These are phyloP conservation scores for Mycena pura DNA, from an alignment of 768 basidiomycete genomes.

Conservation along the genomic window DNA sequence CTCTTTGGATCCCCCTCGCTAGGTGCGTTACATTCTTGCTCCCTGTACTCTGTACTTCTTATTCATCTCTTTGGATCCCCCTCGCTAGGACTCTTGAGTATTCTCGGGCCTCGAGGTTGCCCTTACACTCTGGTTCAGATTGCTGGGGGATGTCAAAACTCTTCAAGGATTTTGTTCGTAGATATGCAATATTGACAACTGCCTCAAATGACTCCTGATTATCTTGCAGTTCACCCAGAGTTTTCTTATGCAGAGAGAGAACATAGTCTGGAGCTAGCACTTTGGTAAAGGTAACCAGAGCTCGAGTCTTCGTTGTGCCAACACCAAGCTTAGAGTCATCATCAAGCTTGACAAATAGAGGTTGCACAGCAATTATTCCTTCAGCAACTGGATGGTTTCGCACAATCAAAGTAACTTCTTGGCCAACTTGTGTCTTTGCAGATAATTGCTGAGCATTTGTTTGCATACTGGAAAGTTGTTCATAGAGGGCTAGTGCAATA, in stretches of 20 bases:
- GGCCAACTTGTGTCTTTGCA: conserved; percentile 21
- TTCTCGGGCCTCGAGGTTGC: too few species aligned
- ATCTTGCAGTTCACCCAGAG: conserved; percentile 12
- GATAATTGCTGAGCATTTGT: conserved; percentile 17
- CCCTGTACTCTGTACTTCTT: too few species aligned
- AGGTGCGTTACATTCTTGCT: too few species aligned
- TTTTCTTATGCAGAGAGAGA: conserved; percentile 13
- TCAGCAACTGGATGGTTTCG: conserved; percentile 18
- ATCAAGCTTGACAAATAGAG: not conserved
- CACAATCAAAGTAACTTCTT: conserved; percentile 19
- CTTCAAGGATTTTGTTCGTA: too few species aligned
- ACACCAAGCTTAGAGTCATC: conserved; percentile 5
- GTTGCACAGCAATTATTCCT: conserved; percentile 16
- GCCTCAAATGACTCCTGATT: conserved; percentile 5
- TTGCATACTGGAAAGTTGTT: conserved; percentile 10
- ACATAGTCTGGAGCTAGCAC: conserved; percentile 25
- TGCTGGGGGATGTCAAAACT: too few species aligned
- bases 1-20: too few species aligned
- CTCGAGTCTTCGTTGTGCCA: conserved; percentile 23
- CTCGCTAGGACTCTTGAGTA: too few species aligned
- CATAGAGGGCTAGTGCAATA: conserved; percentile 4
- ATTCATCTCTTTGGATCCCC: too few species aligned
- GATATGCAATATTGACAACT: conserved; percentile 24
- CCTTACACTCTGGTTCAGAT: too few species aligned
- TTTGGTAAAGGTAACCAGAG: conserved; percentile 19